These are phyloP conservation scores for Citrus australasica DNA, from an alignment of 345 rosid genomes.

Conservation along the genomic window DNA sequence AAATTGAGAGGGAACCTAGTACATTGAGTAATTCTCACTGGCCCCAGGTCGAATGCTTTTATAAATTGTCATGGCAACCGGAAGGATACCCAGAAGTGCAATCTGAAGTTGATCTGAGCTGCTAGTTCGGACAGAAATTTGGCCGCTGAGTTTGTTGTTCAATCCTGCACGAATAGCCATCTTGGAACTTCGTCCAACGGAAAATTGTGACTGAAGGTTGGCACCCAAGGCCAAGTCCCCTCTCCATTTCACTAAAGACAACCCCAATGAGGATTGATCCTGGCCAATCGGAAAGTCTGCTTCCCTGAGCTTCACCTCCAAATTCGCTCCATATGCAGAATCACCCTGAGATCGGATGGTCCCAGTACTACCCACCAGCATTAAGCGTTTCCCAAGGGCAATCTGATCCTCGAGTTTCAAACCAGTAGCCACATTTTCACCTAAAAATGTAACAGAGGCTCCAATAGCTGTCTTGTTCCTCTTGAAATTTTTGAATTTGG, in stretches of 20 bases:
- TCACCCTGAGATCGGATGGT: slow-evolving; percentile 74
- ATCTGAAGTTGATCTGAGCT: slow-evolving; percentile 94
- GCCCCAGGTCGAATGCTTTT: slow-evolving; percentile 64
- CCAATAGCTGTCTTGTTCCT: slow-evolving; percentile 79
- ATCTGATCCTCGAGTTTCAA: slow-evolving; percentile 87
- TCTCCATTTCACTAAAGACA: slow-evolving; percentile 91
- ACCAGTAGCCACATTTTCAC: slow-evolving; percentile 82
- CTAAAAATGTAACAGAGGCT: slow-evolving; percentile 72
- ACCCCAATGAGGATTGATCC: slow-evolving; percentile 78
- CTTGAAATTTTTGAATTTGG: slow-evolving; percentile 70
- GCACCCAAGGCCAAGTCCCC: slow-evolving; percentile 93
- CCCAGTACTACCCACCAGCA: slow-evolving; percentile 85
- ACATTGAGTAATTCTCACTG: slow-evolving; percentile 60
- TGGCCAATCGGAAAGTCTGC: slow-evolving; percentile 90
- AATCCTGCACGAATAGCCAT: slow-evolving; percentile 84
- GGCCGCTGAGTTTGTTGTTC: slow-evolving; percentile 93
- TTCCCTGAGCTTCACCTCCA: slow-evolving; percentile 77
- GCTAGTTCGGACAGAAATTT: slow-evolving; percentile 71
- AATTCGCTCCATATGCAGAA: slow-evolving; percentile 84
- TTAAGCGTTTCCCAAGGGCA: slow-evolving; percentile 66
- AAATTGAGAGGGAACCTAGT: slow-evolving; percentile 31
- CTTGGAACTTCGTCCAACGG: slow-evolving; percentile 72
- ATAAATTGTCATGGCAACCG: slow-evolving; percentile 65
- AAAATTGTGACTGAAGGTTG: slow-evolving; percentile 82
- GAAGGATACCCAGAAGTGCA: slow-evolving; percentile 71